Conservation (phyloP, 805 yeast genomes). For the Kuraishia borneana region DNA sequence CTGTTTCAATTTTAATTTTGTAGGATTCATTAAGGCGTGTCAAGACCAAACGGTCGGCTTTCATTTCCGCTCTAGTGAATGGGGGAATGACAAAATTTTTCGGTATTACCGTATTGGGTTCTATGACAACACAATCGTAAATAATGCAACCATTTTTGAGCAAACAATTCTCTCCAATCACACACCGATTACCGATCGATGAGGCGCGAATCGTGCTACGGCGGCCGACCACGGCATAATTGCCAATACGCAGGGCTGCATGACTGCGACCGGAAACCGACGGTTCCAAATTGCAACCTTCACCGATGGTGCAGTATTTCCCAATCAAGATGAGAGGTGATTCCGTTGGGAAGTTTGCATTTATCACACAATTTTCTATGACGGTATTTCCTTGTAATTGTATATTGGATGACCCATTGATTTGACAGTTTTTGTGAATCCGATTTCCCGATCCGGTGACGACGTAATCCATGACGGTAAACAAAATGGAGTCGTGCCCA, state of each 20-base stretch:
- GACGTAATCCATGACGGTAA: constrained; percentile 19
- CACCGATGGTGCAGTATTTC: constrained; percentile 28
- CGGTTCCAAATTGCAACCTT: constrained; percentile 19
- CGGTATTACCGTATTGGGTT: constrained; percentile 29
- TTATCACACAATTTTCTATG: constrained; percentile 21
- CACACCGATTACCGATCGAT: constrained; percentile 36
- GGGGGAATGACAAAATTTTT: constrained; percentile 37
- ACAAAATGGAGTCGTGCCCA: background rate
- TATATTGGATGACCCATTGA: constrained; percentile 30
- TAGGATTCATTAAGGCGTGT: constrained; percentile 1
- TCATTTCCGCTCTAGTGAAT: constrained; percentile 26
- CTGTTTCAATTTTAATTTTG: background rate
- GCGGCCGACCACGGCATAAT: constrained; percentile 31
- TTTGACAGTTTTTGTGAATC: constrained; percentile 30
- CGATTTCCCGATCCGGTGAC: constrained; percentile 43
- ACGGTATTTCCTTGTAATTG: constrained; percentile 36
- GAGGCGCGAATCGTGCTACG: constrained; percentile 21
- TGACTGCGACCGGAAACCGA: constrained; percentile 8
- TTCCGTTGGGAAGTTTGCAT: constrained; percentile 5
- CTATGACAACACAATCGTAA: constrained; percentile 41
- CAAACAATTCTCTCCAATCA: constrained; percentile 28
- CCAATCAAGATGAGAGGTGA: constrained; percentile 29
- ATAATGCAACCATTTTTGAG: constrained; percentile 26
- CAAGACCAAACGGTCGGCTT: background rate
- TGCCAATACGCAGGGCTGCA: constrained; percentile 27